Conservation (phyloP, 1,284 basidiomycete genomes). For the Sparassis latifolia region DNA sequence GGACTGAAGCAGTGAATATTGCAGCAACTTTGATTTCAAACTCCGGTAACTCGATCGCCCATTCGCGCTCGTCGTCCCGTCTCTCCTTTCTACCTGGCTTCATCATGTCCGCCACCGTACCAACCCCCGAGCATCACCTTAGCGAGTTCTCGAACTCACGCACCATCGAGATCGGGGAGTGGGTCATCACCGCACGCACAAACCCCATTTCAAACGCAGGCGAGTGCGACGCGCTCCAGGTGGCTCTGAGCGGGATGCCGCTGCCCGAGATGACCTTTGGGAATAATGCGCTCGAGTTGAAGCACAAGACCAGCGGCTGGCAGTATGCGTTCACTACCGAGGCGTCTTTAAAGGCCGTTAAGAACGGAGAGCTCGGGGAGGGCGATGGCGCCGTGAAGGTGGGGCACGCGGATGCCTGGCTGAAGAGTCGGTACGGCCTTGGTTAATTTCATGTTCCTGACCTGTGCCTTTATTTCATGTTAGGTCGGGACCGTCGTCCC, state of each 20-base stretch:
- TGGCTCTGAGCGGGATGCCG: constrained; percentile 59
- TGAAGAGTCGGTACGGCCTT: constrained; percentile 67
- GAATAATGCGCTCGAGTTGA: constrained; percentile 70
- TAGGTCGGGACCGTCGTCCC: constrained; percentile 60
- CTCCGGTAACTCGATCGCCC: constrained; percentile 14
- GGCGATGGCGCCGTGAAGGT: constrained; percentile 92
- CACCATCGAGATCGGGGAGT: constrained; percentile 56
- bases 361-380: constrained; percentile 66
- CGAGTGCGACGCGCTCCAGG: constrained; percentile 65
- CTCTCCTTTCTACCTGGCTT: constrained; percentile 13
- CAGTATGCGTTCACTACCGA: constrained; percentile 64
- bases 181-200: constrained; percentile 60
- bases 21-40: constrained; percentile 5
- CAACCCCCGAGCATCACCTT: constrained; percentile 56
- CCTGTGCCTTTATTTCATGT: constrained; percentile 3
- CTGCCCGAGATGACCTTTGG: constrained; percentile 98
- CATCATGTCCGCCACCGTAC: constrained; percentile 34
- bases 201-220: constrained; percentile 73
- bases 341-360: constrained; percentile 70
- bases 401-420: constrained; percentile 91
- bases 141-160: constrained; percentile 61
- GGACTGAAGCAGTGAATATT: neutral
- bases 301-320: constrained; percentile 57
- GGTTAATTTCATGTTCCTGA: constrained; percentile 2
- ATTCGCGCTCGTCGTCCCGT: too few species aligned